Conservation (phyloP, 768 basidiomycete species). For the Kwoniella bestiolae region DNA sequence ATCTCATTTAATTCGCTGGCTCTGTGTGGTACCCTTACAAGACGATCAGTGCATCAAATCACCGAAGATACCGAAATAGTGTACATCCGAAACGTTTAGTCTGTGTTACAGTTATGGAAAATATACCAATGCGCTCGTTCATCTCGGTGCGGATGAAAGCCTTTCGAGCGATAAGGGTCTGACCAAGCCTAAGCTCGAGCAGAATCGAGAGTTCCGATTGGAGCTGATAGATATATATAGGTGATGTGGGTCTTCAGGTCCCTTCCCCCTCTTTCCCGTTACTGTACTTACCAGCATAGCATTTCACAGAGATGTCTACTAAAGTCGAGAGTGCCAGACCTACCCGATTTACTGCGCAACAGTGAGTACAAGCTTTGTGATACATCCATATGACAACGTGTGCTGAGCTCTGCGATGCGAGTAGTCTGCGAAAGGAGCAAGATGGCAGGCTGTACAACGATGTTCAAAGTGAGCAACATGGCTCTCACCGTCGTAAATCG, state of each 20-base stretch:
- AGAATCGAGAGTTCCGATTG: no score
- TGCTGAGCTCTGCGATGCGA: background rate
- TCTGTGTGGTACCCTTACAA: no score
- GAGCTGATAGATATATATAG: no score
- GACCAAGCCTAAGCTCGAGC: no score
- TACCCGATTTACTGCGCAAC: background rate
- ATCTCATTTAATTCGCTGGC: no score
- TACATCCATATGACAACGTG: background rate
- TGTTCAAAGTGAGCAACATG: background rate
- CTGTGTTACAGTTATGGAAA: no score
- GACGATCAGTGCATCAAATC: background rate
- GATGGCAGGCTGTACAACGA: conserved; percentile 7
- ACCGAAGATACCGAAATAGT: background rate
- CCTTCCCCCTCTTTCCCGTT: background rate
- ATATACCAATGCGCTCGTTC: no score
- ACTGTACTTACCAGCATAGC: background rate
- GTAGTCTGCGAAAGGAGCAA: background rate
- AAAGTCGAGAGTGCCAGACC: background rate
- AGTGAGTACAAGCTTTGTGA: background rate
- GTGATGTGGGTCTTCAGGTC: background rate
- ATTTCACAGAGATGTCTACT: background rate
- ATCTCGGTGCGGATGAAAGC: no score
- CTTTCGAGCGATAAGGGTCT: no score
- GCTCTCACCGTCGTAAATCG: background rate
- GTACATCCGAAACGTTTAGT: background rate